Conservation (phyloP, 129 eudicot species). For the Lonicera japonica region DNA sequence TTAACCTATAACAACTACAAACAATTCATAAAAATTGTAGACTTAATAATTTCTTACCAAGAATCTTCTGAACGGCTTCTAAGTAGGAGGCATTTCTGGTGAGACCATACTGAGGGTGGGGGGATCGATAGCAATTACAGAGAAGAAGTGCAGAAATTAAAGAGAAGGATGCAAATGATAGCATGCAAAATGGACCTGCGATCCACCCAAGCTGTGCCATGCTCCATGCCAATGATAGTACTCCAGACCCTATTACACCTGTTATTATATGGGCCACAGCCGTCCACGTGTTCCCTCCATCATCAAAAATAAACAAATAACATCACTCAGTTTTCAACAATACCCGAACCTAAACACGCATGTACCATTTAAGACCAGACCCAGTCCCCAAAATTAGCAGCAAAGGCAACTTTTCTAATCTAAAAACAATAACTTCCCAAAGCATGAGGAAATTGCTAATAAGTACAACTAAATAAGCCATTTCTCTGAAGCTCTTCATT, state of each 20-base stretch:
- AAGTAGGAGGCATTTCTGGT: slow-evolving; percentile 45
- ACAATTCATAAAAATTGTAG: not conserved
- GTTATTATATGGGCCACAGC: slow-evolving; percentile 86
- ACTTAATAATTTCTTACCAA: slow-evolving; percentile 34
- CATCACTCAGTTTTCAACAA: too few relatives aligned
- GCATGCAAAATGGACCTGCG: slow-evolving; percentile 63
- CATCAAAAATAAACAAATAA: not conserved
- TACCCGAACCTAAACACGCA: too few relatives aligned
- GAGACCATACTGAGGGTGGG: slow-evolving; percentile 45
- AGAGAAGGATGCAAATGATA: slow-evolving; percentile 43
- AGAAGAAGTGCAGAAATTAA: slow-evolving; percentile 56
- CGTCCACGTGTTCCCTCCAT: slow-evolving; percentile 65
- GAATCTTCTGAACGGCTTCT: slow-evolving; percentile 49
- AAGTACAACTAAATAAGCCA: too few relatives aligned
- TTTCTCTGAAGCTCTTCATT: too few relatives aligned
- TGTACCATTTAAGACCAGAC: too few relatives aligned
- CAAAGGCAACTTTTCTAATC: too few relatives aligned
- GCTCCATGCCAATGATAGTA: slow-evolving; percentile 85
- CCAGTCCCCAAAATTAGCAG: too few relatives aligned
- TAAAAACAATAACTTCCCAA: too few relatives aligned
- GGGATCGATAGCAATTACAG: slow-evolving; percentile 49
- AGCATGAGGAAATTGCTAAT: too few relatives aligned
- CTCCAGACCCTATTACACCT: slow-evolving; percentile 87
- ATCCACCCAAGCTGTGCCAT: slow-evolving; percentile 85
- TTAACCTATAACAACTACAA: too few relatives aligned